A percentile compares a stretch with the other conserved stretches of the same genome.
Evolutionary conservation across 805 yeast genomes (phyloP).

Genomic region (Jamesozyma lodderae): DNA sequence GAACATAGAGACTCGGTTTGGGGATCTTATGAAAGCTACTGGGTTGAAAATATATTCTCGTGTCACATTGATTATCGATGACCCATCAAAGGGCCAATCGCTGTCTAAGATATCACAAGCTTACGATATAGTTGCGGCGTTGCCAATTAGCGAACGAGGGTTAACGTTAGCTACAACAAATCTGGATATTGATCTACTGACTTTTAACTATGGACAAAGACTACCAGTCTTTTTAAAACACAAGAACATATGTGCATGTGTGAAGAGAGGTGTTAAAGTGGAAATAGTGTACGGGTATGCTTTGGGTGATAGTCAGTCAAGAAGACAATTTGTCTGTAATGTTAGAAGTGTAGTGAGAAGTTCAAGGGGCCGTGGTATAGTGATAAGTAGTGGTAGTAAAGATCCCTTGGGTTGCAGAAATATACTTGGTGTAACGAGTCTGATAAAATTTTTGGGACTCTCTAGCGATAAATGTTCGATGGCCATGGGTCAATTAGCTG

Average conservation of each 20-base stretch:
- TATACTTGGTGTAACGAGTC: conserved; percentile 56
- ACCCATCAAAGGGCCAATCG: conserved; percentile 64
- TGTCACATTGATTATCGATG: conserved; percentile 67
- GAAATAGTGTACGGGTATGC: conserved; percentile 65
- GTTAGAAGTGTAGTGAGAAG: conserved; percentile 70
- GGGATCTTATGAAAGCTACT: conserved; percentile 25
- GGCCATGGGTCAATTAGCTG: conserved; percentile 51
- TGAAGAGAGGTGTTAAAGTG: conserved; percentile 71
- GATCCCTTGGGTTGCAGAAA: conserved; percentile 52
- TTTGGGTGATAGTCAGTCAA: conserved; percentile 34
- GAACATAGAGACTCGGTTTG: conserved; percentile 22
- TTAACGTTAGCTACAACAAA: conserved; percentile 64
- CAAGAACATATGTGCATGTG: conserved; percentile 74
- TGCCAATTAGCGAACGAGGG: conserved; percentile 73
- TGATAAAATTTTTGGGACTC: conserved; percentile 63
- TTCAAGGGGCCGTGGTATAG: conserved; percentile 68
- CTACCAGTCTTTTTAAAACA: conserved; percentile 74
- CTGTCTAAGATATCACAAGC: conserved; percentile 27
- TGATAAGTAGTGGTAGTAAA: conserved; percentile 69
- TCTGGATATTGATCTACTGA: conserved; percentile 72
- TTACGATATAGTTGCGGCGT: conserved; percentile 76
- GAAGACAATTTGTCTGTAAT: conserved; percentile 62
- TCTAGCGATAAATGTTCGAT: conserved; percentile 51
- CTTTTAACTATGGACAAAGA: conserved; percentile 56
- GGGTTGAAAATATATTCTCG: conserved; percentile 53